Percentiles rank a stretch among this genome's conserved stretches.
Conservation (phyloP, 2,329 filamentous ascomycete genomes). For the Graphiopsis chlorocephala region DNA sequence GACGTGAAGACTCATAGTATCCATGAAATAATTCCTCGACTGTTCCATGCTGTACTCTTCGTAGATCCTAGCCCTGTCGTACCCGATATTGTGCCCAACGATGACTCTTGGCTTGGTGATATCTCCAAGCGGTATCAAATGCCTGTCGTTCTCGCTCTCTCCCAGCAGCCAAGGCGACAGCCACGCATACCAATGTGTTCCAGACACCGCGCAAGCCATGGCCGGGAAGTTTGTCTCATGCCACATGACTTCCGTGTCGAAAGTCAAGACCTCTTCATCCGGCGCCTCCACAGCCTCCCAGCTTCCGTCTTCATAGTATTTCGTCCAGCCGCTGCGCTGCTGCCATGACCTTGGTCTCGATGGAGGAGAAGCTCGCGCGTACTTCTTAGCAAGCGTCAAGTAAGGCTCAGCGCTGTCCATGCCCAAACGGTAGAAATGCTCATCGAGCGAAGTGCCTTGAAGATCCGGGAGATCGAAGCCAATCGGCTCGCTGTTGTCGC, state of each 20-base stretch:
- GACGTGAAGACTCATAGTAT: slow-evolving; percentile 97
- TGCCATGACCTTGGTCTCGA: slow-evolving; percentile 71
- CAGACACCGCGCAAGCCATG: slow-evolving; percentile 91
- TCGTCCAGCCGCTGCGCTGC: slow-evolving; percentile 84
- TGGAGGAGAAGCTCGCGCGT: slow-evolving; percentile 60
- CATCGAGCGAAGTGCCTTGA: slow-evolving; percentile 78
- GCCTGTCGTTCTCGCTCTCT: slow-evolving; percentile 71
- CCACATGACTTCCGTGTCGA: slow-evolving; percentile 97
- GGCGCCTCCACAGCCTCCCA: slow-evolving; percentile 73
- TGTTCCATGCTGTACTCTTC: slow-evolving; percentile 88
- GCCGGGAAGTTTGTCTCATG: slow-evolving; percentile 89
- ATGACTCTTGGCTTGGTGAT: slow-evolving; percentile 70
- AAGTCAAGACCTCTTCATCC: slow-evolving; percentile 77
- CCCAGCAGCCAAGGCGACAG: slow-evolving; percentile 90
- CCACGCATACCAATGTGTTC: slow-evolving; percentile 95
- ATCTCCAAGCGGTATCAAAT: slow-evolving; percentile 85
- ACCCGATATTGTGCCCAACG: slow-evolving; percentile 93
- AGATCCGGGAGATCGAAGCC: slow-evolving; percentile 81
- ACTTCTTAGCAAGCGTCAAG: slow-evolving; percentile 69
- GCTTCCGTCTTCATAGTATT: slow-evolving; percentile 73
- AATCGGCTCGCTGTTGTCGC: slow-evolving; percentile 69
- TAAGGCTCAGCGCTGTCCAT: slow-evolving; percentile 85
- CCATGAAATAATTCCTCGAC: slow-evolving; percentile 80
- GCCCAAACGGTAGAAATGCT: slow-evolving; percentile 89
- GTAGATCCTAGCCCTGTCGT: slow-evolving; percentile 80